Evolutionary conservation across 768 basidiomycete genomes (phyloP).

Genomic region (Phaeotremella fagi): DNA sequence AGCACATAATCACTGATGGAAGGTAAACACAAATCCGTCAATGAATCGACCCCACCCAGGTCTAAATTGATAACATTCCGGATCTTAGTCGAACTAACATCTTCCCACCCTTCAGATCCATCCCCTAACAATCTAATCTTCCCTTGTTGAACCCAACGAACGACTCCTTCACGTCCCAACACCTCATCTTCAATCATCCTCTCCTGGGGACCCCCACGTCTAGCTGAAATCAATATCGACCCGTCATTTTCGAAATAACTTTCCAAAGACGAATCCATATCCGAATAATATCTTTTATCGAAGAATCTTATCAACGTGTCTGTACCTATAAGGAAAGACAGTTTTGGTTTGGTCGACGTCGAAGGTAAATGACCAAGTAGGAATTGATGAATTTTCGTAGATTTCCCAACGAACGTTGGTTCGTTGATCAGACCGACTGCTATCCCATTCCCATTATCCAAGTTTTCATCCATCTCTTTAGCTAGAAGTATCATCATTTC

Average conservation of each 20-base stretch:
- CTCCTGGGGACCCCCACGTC: constrained; percentile 49
- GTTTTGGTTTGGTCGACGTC: constrained; percentile 5
- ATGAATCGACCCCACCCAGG: constrained; percentile 48
- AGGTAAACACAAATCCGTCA: constrained; percentile 46
- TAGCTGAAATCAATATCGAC: constrained; percentile 64
- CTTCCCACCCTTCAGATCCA: constrained; percentile 55
- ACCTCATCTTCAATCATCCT: constrained; percentile 45
- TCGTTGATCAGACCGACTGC: constrained; percentile 80
- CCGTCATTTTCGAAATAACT: constrained; percentile 62
- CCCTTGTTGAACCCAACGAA: constrained; percentile 55
- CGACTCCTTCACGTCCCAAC: constrained; percentile 48
- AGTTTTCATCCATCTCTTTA: constrained; percentile 44
- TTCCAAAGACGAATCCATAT: constrained; percentile 59
- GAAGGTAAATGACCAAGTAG: constrained; percentile 47
- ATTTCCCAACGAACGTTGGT: constrained; percentile 84
- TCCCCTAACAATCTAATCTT: constrained; percentile 58
- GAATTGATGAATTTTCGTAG: constrained; percentile 57
- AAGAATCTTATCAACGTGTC: constrained; percentile 83
- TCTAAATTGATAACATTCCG: constrained; percentile 52
- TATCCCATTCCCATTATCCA: constrained; percentile 50
- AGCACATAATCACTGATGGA: background rate
- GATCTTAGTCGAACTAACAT: constrained; percentile 67
- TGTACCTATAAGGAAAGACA: constrained; percentile 72
- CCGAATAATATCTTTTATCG: constrained; percentile 67
- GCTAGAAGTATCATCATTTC: constrained; percentile 81